Evolutionary conservation across 106 monocot genomes (phyloP).

Genomic region (Vanilla planifolia): DNA sequence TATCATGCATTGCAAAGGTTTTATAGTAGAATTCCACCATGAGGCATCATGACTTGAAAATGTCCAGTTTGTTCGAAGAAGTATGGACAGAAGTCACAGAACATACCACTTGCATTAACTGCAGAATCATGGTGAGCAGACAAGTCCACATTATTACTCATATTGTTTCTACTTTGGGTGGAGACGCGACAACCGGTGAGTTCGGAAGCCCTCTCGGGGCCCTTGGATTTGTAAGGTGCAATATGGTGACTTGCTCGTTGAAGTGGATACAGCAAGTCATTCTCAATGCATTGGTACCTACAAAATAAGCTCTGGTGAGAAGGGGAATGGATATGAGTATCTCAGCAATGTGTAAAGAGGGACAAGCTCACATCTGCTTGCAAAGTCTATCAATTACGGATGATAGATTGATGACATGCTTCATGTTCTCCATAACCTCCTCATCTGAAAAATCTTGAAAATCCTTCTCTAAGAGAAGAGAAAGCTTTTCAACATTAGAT

Average conservation of each 20-base stretch:
- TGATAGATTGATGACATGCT: constrained; percentile 64
- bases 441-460: constrained; percentile 55
- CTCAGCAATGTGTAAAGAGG: too few relatives aligned
- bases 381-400: constrained; percentile 68
- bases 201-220: constrained; percentile 71
- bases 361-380: constrained; percentile 60
- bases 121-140: constrained; percentile 4
- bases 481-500: constrained; percentile 78
- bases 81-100: too few relatives aligned
- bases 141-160: constrained; percentile 18
- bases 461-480: constrained; percentile 56
- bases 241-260: constrained; percentile 62
- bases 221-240: constrained; percentile 89
- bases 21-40: too few relatives aligned
- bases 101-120: constrained; percentile 22
- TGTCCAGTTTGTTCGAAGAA: too few relatives aligned
- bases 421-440: constrained; percentile 54
- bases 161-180: constrained; percentile 21
- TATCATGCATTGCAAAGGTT: too few relatives aligned
- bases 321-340: neutral
- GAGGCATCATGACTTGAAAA: too few relatives aligned
- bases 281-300: constrained; percentile 90
- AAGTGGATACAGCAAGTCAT: constrained; percentile 77
- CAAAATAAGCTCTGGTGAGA: neutral
- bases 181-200: constrained; percentile 42